phyloP scores from a whole-genome alignment of 2,329 filamentous ascomycete genomes.

The Aspergillus texensis region DNA sequence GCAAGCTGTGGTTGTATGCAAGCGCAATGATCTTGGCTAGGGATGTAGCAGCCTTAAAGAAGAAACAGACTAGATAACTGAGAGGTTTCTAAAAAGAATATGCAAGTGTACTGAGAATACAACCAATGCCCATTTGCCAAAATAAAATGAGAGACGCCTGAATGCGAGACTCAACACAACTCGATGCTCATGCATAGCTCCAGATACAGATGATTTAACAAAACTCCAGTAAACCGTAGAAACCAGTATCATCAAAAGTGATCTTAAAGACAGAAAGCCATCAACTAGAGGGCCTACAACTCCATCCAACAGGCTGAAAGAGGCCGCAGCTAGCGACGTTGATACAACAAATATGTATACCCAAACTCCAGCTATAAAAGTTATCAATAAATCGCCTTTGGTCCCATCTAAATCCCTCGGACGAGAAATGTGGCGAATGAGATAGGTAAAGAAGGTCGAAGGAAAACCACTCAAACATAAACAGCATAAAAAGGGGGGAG shows the following conservation, averaged over 20 bases:
- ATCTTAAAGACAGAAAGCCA: not conserved
- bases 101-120: not conserved
- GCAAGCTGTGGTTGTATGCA: not conserved
- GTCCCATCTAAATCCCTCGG: slow-evolving; percentile 1
- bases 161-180: not conserved
- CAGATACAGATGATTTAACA: not conserved
- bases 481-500: not conserved
- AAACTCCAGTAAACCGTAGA: not conserved
- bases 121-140: not conserved
- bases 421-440: slow-evolving; percentile 1
- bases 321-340: slow-evolving; percentile 4
- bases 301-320: slow-evolving; percentile 1
- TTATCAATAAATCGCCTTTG: not conserved
- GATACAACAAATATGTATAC: not conserved
- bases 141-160: not conserved
- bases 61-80: not conserved
- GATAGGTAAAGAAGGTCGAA: not conserved
- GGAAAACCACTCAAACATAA: not conserved
- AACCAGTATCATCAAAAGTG: not conserved
- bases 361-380: not conserved
- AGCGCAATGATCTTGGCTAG: not conserved
- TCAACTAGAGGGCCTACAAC: slow-evolving; percentile 3
- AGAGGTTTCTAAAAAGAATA: not conserved
- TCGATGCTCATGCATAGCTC: not conserved
- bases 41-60: not conserved